phyloP scores from a whole-genome alignment of 352 stramenopile genomes.

The Phytophthora cryptogea region DNA sequence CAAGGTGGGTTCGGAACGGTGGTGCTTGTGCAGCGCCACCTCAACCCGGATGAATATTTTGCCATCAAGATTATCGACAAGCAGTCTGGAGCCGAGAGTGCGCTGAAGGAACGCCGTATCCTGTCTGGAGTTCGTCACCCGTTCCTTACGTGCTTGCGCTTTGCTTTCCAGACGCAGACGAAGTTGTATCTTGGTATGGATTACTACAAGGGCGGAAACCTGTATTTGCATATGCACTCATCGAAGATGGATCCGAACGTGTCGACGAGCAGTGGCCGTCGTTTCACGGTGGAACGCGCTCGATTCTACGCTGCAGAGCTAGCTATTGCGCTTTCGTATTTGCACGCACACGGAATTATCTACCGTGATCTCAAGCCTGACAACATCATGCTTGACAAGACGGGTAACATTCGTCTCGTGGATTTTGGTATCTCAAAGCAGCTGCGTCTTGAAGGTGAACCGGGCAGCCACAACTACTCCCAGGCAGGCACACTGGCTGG shows the following conservation, averaged over 20 bases:
- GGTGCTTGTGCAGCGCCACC: conserved; percentile 78
- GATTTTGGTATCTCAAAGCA: conserved; percentile 92
- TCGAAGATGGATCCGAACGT: conserved; percentile 82
- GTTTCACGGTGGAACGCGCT: conserved; percentile 68
- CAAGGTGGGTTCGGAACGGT: conserved; percentile 83
- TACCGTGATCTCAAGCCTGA: conserved; percentile 90
- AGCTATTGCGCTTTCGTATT: conserved; percentile 83
- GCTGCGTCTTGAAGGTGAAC: conserved; percentile 43
- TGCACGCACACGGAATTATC: conserved; percentile 87
- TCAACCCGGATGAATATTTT: conserved; percentile 81
- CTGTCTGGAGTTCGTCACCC: conserved; percentile 77
- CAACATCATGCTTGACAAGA: conserved; percentile 91
- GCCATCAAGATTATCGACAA: conserved; percentile 91
- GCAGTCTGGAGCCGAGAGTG: conserved; percentile 72
- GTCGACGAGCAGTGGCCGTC: conserved; percentile 69
- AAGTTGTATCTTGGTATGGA: conserved; percentile 84
- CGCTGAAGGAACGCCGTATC: conserved; percentile 78
- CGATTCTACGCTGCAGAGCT: conserved; percentile 90
- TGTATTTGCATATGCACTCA: conserved; percentile 90
- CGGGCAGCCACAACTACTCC: conserved; percentile 54
- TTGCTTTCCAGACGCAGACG: conserved; percentile 87
- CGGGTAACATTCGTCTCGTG: conserved; percentile 86
- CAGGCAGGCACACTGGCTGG: conserved; percentile 75
- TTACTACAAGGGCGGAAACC: conserved; percentile 86
- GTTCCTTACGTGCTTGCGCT: conserved; percentile 81